Percentiles rank a stretch among this genome's conserved stretches.
These are phyloP conservation scores for Areca catechu DNA, from an alignment of 176 grass and related monocot genomes.

Conservation along the genomic window DNA sequence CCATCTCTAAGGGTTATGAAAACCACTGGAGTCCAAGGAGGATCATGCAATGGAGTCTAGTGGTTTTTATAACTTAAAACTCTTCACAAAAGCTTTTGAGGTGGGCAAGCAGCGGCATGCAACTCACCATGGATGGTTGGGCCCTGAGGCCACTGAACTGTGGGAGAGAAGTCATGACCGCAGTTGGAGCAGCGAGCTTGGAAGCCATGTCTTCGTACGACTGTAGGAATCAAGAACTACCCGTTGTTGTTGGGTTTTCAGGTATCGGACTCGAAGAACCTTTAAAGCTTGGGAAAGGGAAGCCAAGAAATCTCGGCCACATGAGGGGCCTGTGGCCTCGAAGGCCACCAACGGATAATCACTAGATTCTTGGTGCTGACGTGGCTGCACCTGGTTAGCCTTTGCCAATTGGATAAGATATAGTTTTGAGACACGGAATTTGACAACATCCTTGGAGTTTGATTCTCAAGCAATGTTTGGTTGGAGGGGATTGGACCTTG, in stretches of 20 bases:
- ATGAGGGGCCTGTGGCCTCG: slow-evolving; percentile 42
- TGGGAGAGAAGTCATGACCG: slow-evolving; percentile 41
- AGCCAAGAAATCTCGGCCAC: slow-evolving; percentile 31
- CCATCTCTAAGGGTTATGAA: too few relatives aligned
- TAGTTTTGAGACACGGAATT: too few relatives aligned
- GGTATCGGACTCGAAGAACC: not conserved
- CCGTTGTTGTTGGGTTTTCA: not conserved
- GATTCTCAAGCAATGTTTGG: too few relatives aligned
- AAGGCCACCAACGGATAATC: slow-evolving; percentile 39
- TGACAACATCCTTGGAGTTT: too few relatives aligned
- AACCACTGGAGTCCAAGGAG: too few relatives aligned
- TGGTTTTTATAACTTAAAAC: not conserved
- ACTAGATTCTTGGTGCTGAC: slow-evolving; percentile 46
- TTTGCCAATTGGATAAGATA: slow-evolving; percentile 51
- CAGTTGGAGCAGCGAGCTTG: slow-evolving; percentile 48
- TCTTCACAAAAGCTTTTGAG: not conserved
- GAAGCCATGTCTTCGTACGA: slow-evolving; percentile 38
- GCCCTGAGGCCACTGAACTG: slow-evolving; percentile 50
- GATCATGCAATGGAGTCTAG: too few relatives aligned
- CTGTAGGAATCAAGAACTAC: not conserved
- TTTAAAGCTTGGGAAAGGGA: slow-evolving; percentile 32
- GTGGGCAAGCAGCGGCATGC: not conserved
- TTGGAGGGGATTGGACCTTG: too few relatives aligned
- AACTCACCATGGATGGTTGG: slow-evolving; percentile 40
- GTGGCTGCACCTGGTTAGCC: slow-evolving; percentile 56